These are phyloP conservation scores for Isatis lusitanica DNA, from an alignment of 441 rosid species.

Conservation along the genomic window DNA sequence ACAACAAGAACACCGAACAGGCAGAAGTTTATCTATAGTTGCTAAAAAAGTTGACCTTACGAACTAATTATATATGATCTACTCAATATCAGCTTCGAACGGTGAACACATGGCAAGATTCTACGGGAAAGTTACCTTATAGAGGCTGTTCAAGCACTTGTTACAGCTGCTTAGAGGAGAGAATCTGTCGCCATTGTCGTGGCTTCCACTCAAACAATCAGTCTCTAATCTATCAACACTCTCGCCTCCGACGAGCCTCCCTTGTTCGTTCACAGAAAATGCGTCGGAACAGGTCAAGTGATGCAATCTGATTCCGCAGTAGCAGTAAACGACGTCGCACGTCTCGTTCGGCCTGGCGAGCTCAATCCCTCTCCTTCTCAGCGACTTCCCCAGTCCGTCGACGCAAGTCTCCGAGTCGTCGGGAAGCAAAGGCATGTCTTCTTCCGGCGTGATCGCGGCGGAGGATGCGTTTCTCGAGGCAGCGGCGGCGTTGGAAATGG, in stretches of 20 bases:
- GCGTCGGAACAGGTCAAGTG: slow-evolving; percentile 71
- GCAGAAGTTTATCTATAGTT: neutral
- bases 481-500: slow-evolving; percentile 29
- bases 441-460: slow-evolving; percentile 29
- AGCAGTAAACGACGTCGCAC: slow-evolving; percentile 83
- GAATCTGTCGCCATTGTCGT: slow-evolving; percentile 44
- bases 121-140: slow-evolving; percentile 37
- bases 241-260: slow-evolving; percentile 61
- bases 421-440: slow-evolving; percentile 80
- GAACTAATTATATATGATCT: neutral
- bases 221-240: slow-evolving; percentile 66
- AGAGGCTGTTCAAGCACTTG: slow-evolving; percentile 76
- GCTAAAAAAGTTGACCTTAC: neutral
- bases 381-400: slow-evolving; percentile 63
- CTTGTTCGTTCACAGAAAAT: slow-evolving; percentile 49
- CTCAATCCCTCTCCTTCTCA: slow-evolving; percentile 66
- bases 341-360: slow-evolving; percentile 69
- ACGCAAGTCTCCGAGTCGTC: slow-evolving; percentile 95
- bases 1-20: slow-evolving; percentile 1
- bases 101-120: neutral
- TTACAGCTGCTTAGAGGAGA: slow-evolving; percentile 75
- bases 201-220: slow-evolving; percentile 56
- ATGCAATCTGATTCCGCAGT: slow-evolving; percentile 84
- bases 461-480: slow-evolving; percentile 24
- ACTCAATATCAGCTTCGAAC: neutral